Base-by-base conservation (phyloP, 176 grass and related monocot genomes). In the Pontederia crassipes region DNA sequence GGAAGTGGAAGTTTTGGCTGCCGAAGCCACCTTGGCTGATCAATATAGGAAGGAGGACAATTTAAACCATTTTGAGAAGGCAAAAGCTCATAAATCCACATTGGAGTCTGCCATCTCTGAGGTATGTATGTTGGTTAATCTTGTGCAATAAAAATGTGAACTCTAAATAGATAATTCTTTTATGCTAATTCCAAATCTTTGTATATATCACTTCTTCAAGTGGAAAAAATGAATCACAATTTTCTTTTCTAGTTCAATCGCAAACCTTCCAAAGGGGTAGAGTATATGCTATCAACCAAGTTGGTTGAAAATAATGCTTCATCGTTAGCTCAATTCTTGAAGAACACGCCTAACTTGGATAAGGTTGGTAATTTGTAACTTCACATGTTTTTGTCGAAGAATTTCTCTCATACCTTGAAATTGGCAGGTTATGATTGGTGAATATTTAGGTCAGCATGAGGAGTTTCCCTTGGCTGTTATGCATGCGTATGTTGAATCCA, bases 21-120 rank as follows among this genome's bases (percentile, higher is more conserved):
- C 75, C 28, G 71, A 63, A 35, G 72, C 70, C 81, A 69, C 76
- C 58, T 11, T 65, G 51, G 76, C 49, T 74, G 88, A 98, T 60
- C 88, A 93, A 46, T 63, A 49, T 49, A 90, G 84, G 73, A 80
- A 76, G 67, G 93, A 91, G 65, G 87, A 97, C 74, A 79, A 76
- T 52, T 74, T 83, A 48, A 89, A 87, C 78, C 88, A 98, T 65
- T 98, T 98, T 89, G 94, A 98, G 72, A 93, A 81, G 71, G 94
- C 94, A 64, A 98, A 98, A 89, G 88, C 94, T 83, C 94, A 98
- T 59, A 98, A 98, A 77, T 93, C 85, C 50, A 98, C 94, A 59
- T 74, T 98, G 84, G 94, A 98, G 74, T 81, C 94, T 67, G 88
- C 82, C 67, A 64, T 93, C 57, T 79, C 85, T 69, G 94, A 93